phyloP scores from a whole-genome alignment of 495 filamentous ascomycete species.

The Penicillium psychrofluorescens region DNA sequence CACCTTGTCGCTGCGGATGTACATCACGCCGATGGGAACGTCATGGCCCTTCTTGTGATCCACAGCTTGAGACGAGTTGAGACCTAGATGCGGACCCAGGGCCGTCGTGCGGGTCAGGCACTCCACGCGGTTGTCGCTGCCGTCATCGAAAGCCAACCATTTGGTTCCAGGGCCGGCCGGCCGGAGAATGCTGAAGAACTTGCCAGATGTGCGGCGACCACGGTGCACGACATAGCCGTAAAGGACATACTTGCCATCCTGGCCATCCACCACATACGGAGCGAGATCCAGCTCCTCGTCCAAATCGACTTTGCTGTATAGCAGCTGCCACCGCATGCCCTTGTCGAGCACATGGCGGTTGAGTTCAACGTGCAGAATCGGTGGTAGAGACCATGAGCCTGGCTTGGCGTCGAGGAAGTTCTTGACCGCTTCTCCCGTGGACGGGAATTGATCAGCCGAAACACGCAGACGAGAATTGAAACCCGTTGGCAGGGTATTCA shows the following conservation, averaged over 20 bases:
- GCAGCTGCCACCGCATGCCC: constrained; percentile 47
- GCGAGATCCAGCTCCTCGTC: constrained; percentile 46
- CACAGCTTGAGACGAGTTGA: constrained; percentile 25
- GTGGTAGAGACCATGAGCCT: constrained; percentile 35
- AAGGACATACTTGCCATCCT: constrained; percentile 44
- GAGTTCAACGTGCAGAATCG: constrained; percentile 52
- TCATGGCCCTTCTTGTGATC: constrained; percentile 47
- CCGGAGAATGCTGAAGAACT: constrained; percentile 55
- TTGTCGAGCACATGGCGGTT: constrained; percentile 50
- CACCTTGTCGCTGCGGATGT: constrained; percentile 48
- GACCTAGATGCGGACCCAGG: constrained; percentile 45
- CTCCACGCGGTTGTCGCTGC: constrained; percentile 47
- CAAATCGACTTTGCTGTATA: constrained; percentile 48
- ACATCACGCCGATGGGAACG: constrained; percentile 50
- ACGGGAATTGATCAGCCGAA: constrained; percentile 27
- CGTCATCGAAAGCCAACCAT: constrained; percentile 56
- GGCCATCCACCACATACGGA: constrained; percentile 23
- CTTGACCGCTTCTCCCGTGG: constrained; percentile 23
- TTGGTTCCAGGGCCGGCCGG: constrained; percentile 48
- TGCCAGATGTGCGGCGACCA: constrained; percentile 51
- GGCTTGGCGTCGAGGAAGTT: constrained; percentile 26
- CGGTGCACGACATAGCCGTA: constrained; percentile 58
- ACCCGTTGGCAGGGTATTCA: constrained; percentile 30
- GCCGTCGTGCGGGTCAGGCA: constrained; percentile 53
- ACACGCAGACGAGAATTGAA: constrained; percentile 36